Conservation (phyloP, 768 basidiomycete species). For the Hirschioporus abietinus region DNA sequence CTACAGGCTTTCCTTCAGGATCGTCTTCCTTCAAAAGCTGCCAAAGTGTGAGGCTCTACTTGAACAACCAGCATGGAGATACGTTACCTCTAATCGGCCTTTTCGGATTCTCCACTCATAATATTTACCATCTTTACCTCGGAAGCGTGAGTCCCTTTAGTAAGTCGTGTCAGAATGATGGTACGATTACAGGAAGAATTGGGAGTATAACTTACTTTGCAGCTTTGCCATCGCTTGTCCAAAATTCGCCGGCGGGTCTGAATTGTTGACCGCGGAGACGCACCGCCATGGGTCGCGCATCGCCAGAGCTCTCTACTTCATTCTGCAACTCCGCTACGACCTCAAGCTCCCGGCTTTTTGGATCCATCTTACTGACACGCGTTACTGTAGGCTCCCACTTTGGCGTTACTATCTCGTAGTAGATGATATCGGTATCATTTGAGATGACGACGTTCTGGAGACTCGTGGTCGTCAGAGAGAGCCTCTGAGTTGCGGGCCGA, state of each 20-base stretch:
- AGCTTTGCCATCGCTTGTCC: conserved; percentile 18
- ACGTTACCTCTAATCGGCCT: conserved; percentile 9
- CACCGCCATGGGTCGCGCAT: conserved; percentile 24
- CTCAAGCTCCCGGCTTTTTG: conserved; percentile 24
- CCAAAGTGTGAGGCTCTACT: neutral
- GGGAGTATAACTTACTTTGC: neutral
- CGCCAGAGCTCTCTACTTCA: conserved; percentile 14
- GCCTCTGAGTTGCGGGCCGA: conserved; percentile 21
- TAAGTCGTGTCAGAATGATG: neutral
- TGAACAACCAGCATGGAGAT: neutral
- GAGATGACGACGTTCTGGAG: conserved; percentile 33
- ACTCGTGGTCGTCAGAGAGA: conserved; percentile 33
- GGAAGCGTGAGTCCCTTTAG: conserved; percentile 19
- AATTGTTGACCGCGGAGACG: conserved; percentile 24
- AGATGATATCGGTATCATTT: conserved; percentile 31
- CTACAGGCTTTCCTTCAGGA: conserved; percentile 25
- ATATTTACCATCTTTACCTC: conserved; percentile 22
- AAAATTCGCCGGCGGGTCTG: conserved; percentile 24
- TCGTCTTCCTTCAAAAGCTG: conserved; percentile 10
- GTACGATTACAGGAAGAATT: neutral
- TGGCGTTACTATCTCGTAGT: conserved; percentile 36
- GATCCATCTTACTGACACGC: conserved; percentile 28
- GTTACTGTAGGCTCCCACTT: conserved; percentile 31
- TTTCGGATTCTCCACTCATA: conserved; percentile 23
- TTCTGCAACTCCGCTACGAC: conserved; percentile 28